Evolutionary conservation across 164 flowering plant genomes (phyloP).

Genomic region (Berberis thunbergii): DNA sequence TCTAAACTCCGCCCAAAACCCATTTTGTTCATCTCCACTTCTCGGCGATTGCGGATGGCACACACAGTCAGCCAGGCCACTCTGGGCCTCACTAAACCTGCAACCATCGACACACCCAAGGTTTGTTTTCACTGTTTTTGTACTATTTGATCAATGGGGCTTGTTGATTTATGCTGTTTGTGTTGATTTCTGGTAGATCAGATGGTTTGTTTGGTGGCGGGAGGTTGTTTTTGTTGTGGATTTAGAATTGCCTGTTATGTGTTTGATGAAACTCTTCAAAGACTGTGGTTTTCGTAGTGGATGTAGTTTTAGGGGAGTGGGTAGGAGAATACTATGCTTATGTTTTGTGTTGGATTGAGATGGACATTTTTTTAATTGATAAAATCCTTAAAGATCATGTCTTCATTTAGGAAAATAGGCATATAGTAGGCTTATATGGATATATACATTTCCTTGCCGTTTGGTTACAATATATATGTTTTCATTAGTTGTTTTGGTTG

Average conservation of each 20-base stretch:
- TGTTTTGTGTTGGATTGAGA: too few relatives aligned
- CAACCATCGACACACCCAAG: slow-evolving; percentile 23
- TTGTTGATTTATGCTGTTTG: background rate
- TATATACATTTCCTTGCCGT: too few relatives aligned
- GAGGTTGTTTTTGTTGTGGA: background rate
- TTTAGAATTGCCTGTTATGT: background rate
- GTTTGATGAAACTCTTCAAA: slow-evolving; percentile 11
- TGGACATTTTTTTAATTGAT: too few relatives aligned
- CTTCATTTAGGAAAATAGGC: too few relatives aligned
- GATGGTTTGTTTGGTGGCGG: background rate
- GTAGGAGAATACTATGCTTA: slow-evolving; percentile 47
- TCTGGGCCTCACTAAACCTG: slow-evolving; percentile 45
- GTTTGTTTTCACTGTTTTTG: slow-evolving; percentile 16
- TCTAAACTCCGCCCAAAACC: too few relatives aligned
- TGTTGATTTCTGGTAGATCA: background rate
- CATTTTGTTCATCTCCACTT: background rate
- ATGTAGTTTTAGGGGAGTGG: slow-evolving; percentile 56
- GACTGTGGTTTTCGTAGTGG: slow-evolving; percentile 24
- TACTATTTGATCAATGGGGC: background rate
- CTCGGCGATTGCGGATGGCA: slow-evolving; percentile 18
- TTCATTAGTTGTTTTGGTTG: too few relatives aligned
- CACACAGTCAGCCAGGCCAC: slow-evolving; percentile 24
- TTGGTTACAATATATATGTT: too few relatives aligned
- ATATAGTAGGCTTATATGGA: too few relatives aligned
- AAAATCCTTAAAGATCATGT: too few relatives aligned